Percentiles rank a stretch among this genome's conserved stretches.
phyloP scores from a whole-genome alignment of 2,329 filamentous ascomycete genomes.

The Coniella lustricola region DNA sequence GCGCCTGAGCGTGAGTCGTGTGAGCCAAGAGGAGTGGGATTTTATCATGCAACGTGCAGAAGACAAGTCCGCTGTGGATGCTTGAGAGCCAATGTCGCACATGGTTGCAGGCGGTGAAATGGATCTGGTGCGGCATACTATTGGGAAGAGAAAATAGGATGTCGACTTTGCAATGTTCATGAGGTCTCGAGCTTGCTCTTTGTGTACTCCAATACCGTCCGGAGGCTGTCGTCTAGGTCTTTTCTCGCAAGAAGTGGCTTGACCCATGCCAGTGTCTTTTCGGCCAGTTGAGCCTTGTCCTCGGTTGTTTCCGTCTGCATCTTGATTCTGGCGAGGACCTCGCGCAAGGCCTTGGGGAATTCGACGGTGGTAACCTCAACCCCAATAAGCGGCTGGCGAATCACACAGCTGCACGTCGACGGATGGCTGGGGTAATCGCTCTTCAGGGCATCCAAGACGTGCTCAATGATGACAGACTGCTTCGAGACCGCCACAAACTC shows the following conservation, averaged over 20 bases:
- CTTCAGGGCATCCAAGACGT: constrained; percentile 62
- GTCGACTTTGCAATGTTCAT: constrained; percentile 3
- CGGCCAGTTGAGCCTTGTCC: constrained; percentile 38
- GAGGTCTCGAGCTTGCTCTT: constrained; percentile 29
- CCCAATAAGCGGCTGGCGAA: constrained; percentile 63
- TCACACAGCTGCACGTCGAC: constrained; percentile 61
- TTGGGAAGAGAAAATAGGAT: background rate
- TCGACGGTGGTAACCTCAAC: constrained; percentile 55
- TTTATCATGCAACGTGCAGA: constrained; percentile 50
- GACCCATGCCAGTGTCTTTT: constrained; percentile 48
- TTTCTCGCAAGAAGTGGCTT: constrained; percentile 41
- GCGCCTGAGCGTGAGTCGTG: constrained; percentile 73
- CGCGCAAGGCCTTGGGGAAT: constrained; percentile 66
- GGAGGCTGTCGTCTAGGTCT: constrained; percentile 49
- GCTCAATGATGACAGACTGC: constrained; percentile 59
- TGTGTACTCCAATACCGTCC: constrained; percentile 48
- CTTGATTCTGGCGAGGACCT: constrained; percentile 57
- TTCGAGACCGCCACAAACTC: constrained; percentile 62
- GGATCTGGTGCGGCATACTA: background rate
- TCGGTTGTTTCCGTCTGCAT: constrained; percentile 37
- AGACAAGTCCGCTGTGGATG: constrained; percentile 27
- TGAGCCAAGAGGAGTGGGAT: constrained; percentile 58
- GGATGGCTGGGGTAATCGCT: constrained; percentile 52
- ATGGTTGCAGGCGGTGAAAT: no score
- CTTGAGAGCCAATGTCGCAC: background rate